Percentiles rank a stretch among this genome's conserved stretches.
Evolutionary conservation across 2,329 filamentous ascomycete species (phyloP).

Genomic region (Fusarium domesticum): DNA sequence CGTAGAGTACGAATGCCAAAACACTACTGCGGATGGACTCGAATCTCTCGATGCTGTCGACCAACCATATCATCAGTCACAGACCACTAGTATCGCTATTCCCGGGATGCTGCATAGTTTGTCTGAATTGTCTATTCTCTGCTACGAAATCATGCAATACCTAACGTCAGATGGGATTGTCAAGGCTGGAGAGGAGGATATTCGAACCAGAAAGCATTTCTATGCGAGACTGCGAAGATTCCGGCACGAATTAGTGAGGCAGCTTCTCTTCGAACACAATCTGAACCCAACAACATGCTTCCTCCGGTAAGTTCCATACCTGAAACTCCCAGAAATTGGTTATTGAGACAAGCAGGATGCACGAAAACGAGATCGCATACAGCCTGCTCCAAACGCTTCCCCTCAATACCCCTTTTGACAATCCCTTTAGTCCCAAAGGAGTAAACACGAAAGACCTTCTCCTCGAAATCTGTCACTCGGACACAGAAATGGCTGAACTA

Average conservation of each 20-base stretch:
- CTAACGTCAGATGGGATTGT: neutral
- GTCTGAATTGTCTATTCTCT: neutral
- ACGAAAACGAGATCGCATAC: slow-evolving; percentile 1
- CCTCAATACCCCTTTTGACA: neutral
- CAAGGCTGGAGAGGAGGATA: neutral
- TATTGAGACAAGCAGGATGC: neutral
- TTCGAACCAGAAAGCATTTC: neutral
- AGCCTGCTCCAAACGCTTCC: neutral
- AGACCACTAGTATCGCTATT: neutral
- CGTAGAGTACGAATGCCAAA: neutral
- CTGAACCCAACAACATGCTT: neutral
- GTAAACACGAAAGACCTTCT: neutral
- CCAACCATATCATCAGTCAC: neutral
- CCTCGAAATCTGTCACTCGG: neutral
- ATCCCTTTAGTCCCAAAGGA: neutral
- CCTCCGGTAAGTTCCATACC: neutral
- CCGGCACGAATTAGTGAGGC: neutral
- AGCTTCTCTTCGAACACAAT: neutral
- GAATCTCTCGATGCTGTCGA: neutral
- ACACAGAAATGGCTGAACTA: neutral
- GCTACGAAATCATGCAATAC: neutral
- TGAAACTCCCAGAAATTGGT: no score
- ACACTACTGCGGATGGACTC: neutral
- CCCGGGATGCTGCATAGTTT: neutral
- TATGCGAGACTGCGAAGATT: neutral